A percentile compares a stretch with the other conserved stretches of the same genome.
phyloP scores from a whole-genome alignment of 1,284 basidiomycete genomes.

The Cryptococcus deneoformans region DNA sequence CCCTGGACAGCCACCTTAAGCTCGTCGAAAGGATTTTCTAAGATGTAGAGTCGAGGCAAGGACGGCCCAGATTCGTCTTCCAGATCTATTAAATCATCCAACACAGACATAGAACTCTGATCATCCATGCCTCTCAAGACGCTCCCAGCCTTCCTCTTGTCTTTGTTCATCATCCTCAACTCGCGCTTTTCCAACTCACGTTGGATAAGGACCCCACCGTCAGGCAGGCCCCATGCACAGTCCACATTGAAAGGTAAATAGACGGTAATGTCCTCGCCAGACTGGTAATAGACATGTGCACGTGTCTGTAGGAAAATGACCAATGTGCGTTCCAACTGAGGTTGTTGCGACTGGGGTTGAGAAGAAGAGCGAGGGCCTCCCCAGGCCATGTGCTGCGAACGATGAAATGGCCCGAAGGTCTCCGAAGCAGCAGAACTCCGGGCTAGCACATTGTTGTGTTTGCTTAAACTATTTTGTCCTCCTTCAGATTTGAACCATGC shows the following conservation, averaged over 20 bases:
- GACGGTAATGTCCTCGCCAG: conserved; percentile 72
- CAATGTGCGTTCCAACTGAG: conserved; percentile 54
- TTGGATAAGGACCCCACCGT: conserved; percentile 56
- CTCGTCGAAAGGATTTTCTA: conserved; percentile 73
- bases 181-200: conserved; percentile 53
- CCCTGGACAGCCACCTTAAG: conserved; percentile 57
- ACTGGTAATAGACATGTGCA: conserved; percentile 68
- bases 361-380: conserved; percentile 18
- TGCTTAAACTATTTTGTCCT: conserved; percentile 1
- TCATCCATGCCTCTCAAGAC: conserved; percentile 23
- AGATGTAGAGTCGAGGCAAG: conserved; percentile 71
- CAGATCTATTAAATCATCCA: conserved; percentile 62
- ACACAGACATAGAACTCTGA: conserved; percentile 23
- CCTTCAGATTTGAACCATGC: conserved; percentile 57
- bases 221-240: conserved; percentile 68
- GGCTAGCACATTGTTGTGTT: background rate
- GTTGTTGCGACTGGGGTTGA: background rate
- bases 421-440: conserved; percentile 11
- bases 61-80: conserved; percentile 60
- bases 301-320: conserved; percentile 75
- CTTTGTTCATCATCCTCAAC: conserved; percentile 9
- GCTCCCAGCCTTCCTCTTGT: conserved; percentile 9
- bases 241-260: conserved; percentile 78
- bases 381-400: conserved; percentile 29
- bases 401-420: conserved; percentile 48